Base-by-base conservation (phyloP, 2,329 filamentous ascomycete species). In the Fusarium xyrophilum region DNA sequence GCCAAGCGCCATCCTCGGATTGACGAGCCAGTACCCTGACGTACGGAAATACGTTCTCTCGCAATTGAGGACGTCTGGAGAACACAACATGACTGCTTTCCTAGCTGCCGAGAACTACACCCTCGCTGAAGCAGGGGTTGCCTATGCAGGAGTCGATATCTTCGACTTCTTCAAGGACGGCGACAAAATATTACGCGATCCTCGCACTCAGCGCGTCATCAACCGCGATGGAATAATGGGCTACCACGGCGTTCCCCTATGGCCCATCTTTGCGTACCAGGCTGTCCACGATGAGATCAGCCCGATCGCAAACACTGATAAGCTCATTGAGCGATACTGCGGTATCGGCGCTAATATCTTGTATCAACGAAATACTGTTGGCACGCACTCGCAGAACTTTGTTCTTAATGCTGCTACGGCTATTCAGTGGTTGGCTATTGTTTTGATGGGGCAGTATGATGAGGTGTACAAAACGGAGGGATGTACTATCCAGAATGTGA, bases 161-260 rank as follows among this genome's bases (percentile, higher is more conserved):
- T 39, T 35, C 6, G 60, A 69, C 3, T 74, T 63, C 9, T 74
- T 74, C 32, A 39, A 62, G 4, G 23, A 65, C 1, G 70, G 72
- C 5, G 1, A 17, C 0, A 59, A 23, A 1, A 6, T 56, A 1
- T 63, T 73, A 33, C 52, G 38, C 5, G 60, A 70, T 4, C 62
- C 72, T 6, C 56, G 56, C 4, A 10, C 73, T 1, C 3, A 17
- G 2, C 17, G 19, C 11, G 30, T 67, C 7, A 39, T 74, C 27
- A 67, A 74, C 38, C 46, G 55, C 0, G 72, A 74, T 14, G 72
- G 72, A 0, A 63, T 74, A 1, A 74, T 74, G 72, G 72, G 72
- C 4, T 73, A 70, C 4, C 72, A 74, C 9, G 72, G 72, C 1
- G 64, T 74, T 2, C 72, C 72, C 1, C 60, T 60, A 13, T 67